Evolutionary conservation across 495 filamentous ascomycete genomes (phyloP), one percentile per base, ranked within the genome.

Genomic region (Lasiosphaeris hirsuta): DNA sequence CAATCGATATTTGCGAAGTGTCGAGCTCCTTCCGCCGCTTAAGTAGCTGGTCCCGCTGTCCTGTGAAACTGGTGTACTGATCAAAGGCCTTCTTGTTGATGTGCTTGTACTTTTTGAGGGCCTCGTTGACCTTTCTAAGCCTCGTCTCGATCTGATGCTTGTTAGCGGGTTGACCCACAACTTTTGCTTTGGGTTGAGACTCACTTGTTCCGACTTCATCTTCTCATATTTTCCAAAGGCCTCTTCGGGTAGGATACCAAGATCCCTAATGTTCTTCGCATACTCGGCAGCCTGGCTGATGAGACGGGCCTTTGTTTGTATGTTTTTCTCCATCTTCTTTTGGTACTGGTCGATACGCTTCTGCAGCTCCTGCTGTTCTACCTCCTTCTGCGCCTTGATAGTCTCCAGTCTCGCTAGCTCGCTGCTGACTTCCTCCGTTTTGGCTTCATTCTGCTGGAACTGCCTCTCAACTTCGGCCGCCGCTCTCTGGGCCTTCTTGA

Each of bases 41-140:
- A 0, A 86, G 86, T 7, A 99, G 78, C 4, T 83, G 85, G 46
- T 96, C 90, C 5, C 93, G 86, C 69, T 97, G 90, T 54, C 85
- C 88, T 15, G 93, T 97, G 72, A 97, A 97, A 72, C 85, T 95
- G 74, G 91, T 93, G 79, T 97, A 97, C 71, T 99, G 94, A 71
- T 99, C 95, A 60, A 97, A 96, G 0, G 94, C 94, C 71, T 99
- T 99, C 76, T 97, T 99, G 81, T 99, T 99, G 67, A 99, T 90
- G 64, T 96, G 90, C 36, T 88, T 88, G 76, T 92, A 97, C 68
- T 97, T 96, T 74, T 97, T 97, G 42, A 99, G 79, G 0, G 86
- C 83, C 57, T 96, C 90, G 64, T 96, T 96, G 70, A 93, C 90
- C 69, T 94, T 96, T 72, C 94, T 88, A 7, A 98, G 84, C 18